These are phyloP conservation scores for Pseudonectria buxi DNA, from an alignment of 2,329 filamentous ascomycete species.

Conservation along the genomic window DNA sequence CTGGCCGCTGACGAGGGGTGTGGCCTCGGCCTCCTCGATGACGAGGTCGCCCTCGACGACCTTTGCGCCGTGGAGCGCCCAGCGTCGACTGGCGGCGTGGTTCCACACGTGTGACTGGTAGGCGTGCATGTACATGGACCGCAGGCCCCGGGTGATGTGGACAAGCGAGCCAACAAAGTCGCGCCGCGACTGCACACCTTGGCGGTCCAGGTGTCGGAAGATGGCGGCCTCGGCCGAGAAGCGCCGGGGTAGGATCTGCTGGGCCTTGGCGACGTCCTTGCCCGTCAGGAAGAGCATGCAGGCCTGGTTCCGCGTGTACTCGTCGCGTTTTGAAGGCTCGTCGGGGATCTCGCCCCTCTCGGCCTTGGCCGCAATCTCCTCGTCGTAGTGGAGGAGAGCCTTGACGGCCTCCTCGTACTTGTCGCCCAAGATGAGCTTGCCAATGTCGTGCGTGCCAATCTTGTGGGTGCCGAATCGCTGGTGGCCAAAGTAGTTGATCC, in stretches of 20 bases:
- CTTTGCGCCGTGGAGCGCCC: constrained; percentile 63
- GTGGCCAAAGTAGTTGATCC: constrained; percentile 97
- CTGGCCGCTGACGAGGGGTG: constrained; percentile 43
- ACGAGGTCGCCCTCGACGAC: constrained; percentile 85
- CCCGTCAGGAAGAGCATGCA: constrained; percentile 66
- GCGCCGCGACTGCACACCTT: constrained; percentile 38
- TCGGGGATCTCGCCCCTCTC: constrained; percentile 29
- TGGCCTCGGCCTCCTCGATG: constrained; percentile 38
- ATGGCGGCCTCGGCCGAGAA: constrained; percentile 76
- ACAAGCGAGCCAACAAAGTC: constrained; percentile 80
- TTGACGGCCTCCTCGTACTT: constrained; percentile 77
- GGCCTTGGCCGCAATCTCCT: constrained; percentile 46
- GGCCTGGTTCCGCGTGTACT: constrained; percentile 69
- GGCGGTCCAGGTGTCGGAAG: constrained; percentile 64
- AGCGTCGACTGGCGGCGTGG: constrained; percentile 71
- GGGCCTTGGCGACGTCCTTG: constrained; percentile 51
- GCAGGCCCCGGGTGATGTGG: constrained; percentile 71
- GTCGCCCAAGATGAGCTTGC: constrained; percentile 73
- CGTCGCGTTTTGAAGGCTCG: constrained; percentile 61
- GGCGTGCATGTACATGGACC: constrained; percentile 93
- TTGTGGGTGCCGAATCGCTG: constrained; percentile 90
- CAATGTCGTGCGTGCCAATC: constrained; percentile 78
- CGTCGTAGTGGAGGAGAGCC: constrained; percentile 66
- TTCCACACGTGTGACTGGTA: constrained; percentile 98
- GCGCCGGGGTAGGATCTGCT: constrained; percentile 66